Evolutionary conservation across 1,284 basidiomycete genomes (phyloP).

Genomic region (Puccinia novopanici): DNA sequence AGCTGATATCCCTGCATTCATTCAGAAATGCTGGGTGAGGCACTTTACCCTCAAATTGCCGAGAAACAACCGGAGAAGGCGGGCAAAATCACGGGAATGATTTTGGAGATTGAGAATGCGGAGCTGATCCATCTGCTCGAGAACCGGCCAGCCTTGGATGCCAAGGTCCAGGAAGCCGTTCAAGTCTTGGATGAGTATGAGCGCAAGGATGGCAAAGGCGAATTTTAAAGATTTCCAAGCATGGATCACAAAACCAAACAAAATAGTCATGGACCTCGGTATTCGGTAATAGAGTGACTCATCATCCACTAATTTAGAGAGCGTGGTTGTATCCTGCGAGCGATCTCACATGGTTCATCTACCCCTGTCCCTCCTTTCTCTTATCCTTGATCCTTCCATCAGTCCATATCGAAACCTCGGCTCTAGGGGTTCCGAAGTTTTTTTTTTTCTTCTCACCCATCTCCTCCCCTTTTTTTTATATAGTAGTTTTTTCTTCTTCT

Average conservation of each 20-base stretch:
- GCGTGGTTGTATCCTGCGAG: no score
- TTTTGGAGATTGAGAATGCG: conserved; percentile 93
- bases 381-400: no score
- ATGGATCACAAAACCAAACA: neutral
- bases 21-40: conserved; percentile 70
- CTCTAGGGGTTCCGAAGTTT: neutral
- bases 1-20: neutral
- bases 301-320: no score
- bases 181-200: conserved; percentile 75
- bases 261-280: no score
- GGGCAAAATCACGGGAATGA: conserved; percentile 94
- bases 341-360: no score
- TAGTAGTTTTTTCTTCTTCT: no score
- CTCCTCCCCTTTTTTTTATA: neutral
- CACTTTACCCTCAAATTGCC: conserved; percentile 84
- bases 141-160: conserved; percentile 73
- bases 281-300: no score
- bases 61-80: conserved; percentile 74
- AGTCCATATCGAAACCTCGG: neutral
- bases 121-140: conserved; percentile 86
- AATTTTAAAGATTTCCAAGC: neutral
- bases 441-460: neutral
- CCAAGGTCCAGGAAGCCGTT: conserved; percentile 86
- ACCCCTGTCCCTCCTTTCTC: no score
- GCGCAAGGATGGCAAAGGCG: conserved; percentile 60